Evolutionary conservation across 2,329 filamentous ascomycete genomes (phyloP), one percentile per base, ranked within the genome.

Genomic region (Pyrenophora seminiperda): DNA sequence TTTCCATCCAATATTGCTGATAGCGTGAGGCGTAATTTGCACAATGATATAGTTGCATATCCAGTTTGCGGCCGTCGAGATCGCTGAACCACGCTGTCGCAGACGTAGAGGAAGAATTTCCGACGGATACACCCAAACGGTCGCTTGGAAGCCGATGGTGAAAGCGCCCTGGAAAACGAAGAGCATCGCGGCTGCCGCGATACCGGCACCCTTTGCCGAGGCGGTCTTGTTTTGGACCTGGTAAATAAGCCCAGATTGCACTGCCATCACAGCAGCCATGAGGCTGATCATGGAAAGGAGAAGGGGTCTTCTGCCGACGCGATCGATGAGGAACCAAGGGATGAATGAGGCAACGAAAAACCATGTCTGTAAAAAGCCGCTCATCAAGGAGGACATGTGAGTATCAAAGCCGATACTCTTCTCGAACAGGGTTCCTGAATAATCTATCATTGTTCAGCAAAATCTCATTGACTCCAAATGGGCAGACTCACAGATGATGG

Each of bases 1-100:
- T 56, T 78, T 77, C 78, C 78, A 83, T 19, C 73, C 58, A 1
- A 83, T 66, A 4, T 72, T 75, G 39, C 74, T 73, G 50, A 82
- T 75, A 2, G 79, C 67, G 1, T 76, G 75, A 0, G 80, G 79
- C 0, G 79, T 82, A 14, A 83, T 77, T 77, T 81, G 79, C 3
- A 81, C 78, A 34, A 77, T 71, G 47, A 80, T 75, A 54, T 80
- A 80, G 55, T 79, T 80, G 72, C 58, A 66, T 15, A 79, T 71
- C 79, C 77, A 81, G 53, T 81, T 80, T 1, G 74, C 71, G 0
- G 74, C 76, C 22, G 79, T 78, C 1, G 77, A 77, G 27, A 81
- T 74, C 4, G 79, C 77, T 9, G 74, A 79, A 13, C 79, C 79
- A 60, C 80, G 79, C 2, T 78, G 74, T 24, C 79, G 70, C 3